Base-by-base conservation (phyloP, 257 asterid species). In the Salvia splendens region DNA sequence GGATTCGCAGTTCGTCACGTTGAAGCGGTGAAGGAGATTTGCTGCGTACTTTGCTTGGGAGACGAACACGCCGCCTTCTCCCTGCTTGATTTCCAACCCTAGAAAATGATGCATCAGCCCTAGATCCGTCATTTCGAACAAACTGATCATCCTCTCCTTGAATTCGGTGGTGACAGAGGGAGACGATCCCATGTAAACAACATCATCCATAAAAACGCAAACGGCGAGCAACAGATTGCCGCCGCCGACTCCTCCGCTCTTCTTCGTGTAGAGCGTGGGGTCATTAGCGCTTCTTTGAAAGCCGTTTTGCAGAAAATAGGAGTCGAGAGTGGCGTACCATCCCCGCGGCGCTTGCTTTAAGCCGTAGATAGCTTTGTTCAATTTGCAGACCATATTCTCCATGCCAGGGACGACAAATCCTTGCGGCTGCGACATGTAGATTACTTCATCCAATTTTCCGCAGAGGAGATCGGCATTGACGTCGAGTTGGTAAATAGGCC, bases 401-500 rank as follows among this genome's bases (percentile, higher is more conserved):
- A 7, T 2, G 33, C 56, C 56, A 16, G 16, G 11, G 17, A 7
- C 32, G 33, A 7, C 4, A 50, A 50, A 50, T 50, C 56, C 56
- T 50, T 50, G 12, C 56, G 56, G 17, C 12, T 17, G 56, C 12
- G 3, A 64, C 43, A 53, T 40, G 11, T 51, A 51, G 15, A 51
- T 12, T 6, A 7, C 57, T 20, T 51, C 33, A 1, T 24, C 49
- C 68, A 61, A 1, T 4, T 41, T 38, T 11, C 53, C 20, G 32
- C 24, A 41, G 2, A 56, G 45, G 24, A 61, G 45, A 3, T 36
- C 41, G 1, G 10, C 45, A 3, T 17, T 17, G 2, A 59, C 75
- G 40, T 70, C 75, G 41, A 70, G 53, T 38, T 70, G 75, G 50
- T 59, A 70, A 10, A 47, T 6, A 16, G 3, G 35, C 61, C 61